These are phyloP conservation scores for Trichoderma koningiopsis DNA, from an alignment of 2,329 filamentous ascomycete genomes.

Conservation along the genomic window DNA sequence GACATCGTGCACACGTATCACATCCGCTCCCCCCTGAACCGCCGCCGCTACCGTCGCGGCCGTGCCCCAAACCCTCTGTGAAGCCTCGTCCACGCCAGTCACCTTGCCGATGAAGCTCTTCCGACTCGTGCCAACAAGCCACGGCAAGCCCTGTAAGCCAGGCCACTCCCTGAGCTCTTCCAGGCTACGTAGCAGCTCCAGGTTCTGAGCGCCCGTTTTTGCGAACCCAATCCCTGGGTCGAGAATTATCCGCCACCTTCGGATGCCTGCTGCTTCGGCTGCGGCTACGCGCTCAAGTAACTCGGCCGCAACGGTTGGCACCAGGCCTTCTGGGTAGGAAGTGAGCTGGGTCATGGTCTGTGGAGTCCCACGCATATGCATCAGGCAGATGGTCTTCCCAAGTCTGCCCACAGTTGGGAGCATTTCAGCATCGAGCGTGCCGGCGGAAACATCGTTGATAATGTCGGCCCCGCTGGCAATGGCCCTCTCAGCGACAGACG, in stretches of 20 bases:
- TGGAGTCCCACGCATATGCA: slow-evolving; percentile 92
- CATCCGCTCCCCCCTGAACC: slow-evolving; percentile 83
- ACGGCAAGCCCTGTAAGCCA: slow-evolving; percentile 71
- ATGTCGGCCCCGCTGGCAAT: slow-evolving; percentile 82
- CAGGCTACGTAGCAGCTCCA: slow-evolving; percentile 73
- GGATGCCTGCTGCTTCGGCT: slow-evolving; percentile 78
- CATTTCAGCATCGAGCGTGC: slow-evolving; percentile 78
- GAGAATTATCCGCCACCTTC: slow-evolving; percentile 91
- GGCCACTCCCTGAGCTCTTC: slow-evolving; percentile 65
- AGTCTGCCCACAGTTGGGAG: slow-evolving; percentile 75
- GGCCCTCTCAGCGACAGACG: slow-evolving; percentile 75
- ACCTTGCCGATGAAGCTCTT: slow-evolving; percentile 87
- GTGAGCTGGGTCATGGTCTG: slow-evolving; percentile 74
- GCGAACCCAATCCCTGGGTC: slow-evolving; percentile 95
- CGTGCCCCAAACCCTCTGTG: slow-evolving; percentile 78
- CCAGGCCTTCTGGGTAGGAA: slow-evolving; percentile 68
- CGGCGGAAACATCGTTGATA: slow-evolving; percentile 92
- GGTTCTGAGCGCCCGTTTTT: slow-evolving; percentile 78
- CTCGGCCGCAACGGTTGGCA: slow-evolving; percentile 67
- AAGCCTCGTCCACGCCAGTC: slow-evolving; percentile 72
- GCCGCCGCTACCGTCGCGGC: slow-evolving; percentile 85
- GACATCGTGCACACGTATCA: slow-evolving; percentile 91
- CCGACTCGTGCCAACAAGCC: slow-evolving; percentile 85
- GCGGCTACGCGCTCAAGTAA: slow-evolving; percentile 69
- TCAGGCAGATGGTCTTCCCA: slow-evolving; percentile 77